Evolutionary conservation across 2,329 filamentous ascomycete genomes (phyloP).

Genomic region (Cadophora gregata): DNA sequence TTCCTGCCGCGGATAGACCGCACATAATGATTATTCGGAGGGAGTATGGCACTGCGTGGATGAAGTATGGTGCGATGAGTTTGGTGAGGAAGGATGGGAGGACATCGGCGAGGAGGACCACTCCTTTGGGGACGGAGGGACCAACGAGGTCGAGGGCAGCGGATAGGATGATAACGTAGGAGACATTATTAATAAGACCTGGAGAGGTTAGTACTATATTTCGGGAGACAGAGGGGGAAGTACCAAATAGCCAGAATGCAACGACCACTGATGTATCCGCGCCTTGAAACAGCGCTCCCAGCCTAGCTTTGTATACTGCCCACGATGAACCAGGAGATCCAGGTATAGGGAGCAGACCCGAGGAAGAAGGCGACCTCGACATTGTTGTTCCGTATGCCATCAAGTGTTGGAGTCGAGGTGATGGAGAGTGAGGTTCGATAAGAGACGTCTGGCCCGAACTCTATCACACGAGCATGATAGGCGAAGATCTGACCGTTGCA

Average conservation of each 20-base stretch:
- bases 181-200: conserved; percentile 95
- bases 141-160: conserved; percentile 95
- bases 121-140: conserved; percentile 81
- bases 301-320: conserved; percentile 72
- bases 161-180: conserved; percentile 96
- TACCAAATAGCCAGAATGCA: conserved; percentile 96
- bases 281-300: conserved; percentile 67
- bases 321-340: conserved; percentile 70
- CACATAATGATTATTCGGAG: conserved; percentile 78
- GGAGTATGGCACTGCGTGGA: conserved; percentile 83
- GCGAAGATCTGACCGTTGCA: neutral
- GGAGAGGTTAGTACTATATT: conserved; percentile 1
- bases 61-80: conserved; percentile 89
- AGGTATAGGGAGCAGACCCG: conserved; percentile 59
- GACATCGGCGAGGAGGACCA: conserved; percentile 92
- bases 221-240: conserved; percentile 30
- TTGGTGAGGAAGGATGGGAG: conserved; percentile 89
- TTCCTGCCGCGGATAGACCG: conserved; percentile 77
- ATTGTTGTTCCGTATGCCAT: conserved; percentile 30
- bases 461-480: conserved; percentile 22
- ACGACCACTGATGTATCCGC: conserved; percentile 73
- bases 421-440: neutral
- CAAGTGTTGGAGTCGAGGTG: neutral
- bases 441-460: neutral
- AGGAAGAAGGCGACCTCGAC: conserved; percentile 37